Conservation (phyloP, 2,329 filamentous ascomycete genomes). For the Sarocladiaceae sp. region DNA sequence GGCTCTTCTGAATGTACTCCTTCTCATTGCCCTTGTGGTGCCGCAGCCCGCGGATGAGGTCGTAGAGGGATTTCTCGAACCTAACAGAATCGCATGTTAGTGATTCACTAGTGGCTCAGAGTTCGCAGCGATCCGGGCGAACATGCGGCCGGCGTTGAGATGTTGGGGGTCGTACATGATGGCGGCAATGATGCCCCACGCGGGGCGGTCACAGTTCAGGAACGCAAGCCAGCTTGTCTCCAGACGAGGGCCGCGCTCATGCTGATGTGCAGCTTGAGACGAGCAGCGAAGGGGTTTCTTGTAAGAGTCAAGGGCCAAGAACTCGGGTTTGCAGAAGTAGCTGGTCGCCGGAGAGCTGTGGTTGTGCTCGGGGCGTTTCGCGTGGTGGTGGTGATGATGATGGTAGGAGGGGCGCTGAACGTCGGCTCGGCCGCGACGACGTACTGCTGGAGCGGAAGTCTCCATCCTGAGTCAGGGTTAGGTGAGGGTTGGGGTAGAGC, state of each 20-base stretch:
- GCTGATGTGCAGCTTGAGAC: conserved; percentile 5
- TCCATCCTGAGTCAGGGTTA: no score
- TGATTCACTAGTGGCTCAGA: not conserved
- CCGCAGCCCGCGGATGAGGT: conserved; percentile 93
- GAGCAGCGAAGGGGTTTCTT: no score
- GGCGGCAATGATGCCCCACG: conserved; percentile 9
- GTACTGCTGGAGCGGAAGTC: no score
- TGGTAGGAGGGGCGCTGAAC: no score
- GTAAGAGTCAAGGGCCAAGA: no score
- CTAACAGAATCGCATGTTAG: conserved; percentile 37
- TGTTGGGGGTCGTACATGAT: conserved; percentile 8
- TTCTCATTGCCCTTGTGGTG: conserved; percentile 94
- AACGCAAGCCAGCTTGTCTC: not conserved
- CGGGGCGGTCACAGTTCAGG: conserved; percentile 10
- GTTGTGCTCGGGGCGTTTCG: no score
- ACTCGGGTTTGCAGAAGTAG: no score
- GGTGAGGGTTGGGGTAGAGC: no score
- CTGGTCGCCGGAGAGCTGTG: no score
- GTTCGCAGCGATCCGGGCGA: not conserved
- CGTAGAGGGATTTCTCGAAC: conserved; percentile 99
- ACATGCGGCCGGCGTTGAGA: not conserved
- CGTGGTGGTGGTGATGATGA: no score
- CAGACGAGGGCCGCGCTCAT: not conserved
- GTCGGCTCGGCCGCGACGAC: no score
- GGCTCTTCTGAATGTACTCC: conserved; percentile 86